phyloP scores from a whole-genome alignment of 2,329 filamentous ascomycete genomes.

The Cladosporium sp. region DNA sequence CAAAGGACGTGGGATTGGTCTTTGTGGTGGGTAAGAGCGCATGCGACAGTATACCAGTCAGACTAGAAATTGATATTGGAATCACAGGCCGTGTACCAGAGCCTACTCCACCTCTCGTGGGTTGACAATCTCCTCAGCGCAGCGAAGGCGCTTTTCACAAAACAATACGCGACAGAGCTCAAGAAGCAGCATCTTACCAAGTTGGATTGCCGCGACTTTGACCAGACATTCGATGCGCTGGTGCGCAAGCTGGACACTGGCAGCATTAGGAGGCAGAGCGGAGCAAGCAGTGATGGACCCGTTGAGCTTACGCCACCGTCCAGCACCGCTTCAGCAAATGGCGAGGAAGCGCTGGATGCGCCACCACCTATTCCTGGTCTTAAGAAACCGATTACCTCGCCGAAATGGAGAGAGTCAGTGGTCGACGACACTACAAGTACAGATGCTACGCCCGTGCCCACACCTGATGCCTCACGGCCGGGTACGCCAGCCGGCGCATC shows the following conservation, averaged over 20 bases:
- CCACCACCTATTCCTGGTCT: conserved; percentile 47
- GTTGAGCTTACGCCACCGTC: conserved; percentile 51
- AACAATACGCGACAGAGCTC: conserved; percentile 83
- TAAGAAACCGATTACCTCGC: conserved; percentile 37
- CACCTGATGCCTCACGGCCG: conserved; percentile 74
- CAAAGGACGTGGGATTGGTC: conserved; percentile 89
- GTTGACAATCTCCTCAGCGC: conserved; percentile 96
- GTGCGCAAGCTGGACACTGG: conserved; percentile 69
- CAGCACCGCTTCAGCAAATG: conserved; percentile 41
- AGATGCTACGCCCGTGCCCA: conserved; percentile 65
- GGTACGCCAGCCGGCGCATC: conserved; percentile 59
- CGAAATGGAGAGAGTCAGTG: conserved; percentile 11
- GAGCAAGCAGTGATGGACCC: conserved; percentile 28
- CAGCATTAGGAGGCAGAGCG: conserved; percentile 23
- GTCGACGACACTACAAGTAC: conserved; percentile 48
- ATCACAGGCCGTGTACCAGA: conserved; percentile 86
- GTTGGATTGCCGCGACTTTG: conserved; percentile 75
- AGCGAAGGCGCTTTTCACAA: conserved; percentile 85
- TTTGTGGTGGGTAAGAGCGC: conserved; percentile 67
- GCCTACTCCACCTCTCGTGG: conserved; percentile 90
- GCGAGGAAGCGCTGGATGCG: conserved; percentile 47
- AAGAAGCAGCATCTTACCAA: conserved; percentile 74
- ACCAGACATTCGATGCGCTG: conserved; percentile 92
- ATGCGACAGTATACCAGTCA: neutral
- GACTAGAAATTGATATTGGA: conserved; percentile 16